Conservation (phyloP, 208 protist species). For the Borovskyia barvae region DNA sequence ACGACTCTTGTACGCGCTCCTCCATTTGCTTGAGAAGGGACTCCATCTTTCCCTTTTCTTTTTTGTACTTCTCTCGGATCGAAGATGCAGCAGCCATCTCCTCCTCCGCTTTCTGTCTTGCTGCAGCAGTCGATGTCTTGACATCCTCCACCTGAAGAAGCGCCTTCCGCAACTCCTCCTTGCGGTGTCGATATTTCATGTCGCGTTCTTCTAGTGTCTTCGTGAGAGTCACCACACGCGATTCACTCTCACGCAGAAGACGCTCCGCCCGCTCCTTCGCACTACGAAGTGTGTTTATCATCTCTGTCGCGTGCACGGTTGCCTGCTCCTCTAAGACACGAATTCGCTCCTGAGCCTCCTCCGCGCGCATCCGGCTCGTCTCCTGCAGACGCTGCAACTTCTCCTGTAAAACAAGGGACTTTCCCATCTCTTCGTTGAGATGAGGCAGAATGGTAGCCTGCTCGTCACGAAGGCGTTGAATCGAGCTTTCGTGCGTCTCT, state of each 20-base stretch:
- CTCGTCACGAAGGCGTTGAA: constrained; percentile 50
- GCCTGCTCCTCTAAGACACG: constrained; percentile 21
- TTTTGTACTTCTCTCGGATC: constrained; percentile 56
- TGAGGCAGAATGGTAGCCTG: constrained; percentile 33
- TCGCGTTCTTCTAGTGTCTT: constrained; percentile 28
- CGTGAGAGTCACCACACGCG: constrained; percentile 21
- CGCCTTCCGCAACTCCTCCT: constrained; percentile 37
- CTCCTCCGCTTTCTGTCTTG: constrained; percentile 25
- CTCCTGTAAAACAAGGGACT: constrained; percentile 51
- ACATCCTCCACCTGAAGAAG: constrained; percentile 35
- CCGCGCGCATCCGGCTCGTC: constrained; percentile 20
- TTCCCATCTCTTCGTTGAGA: constrained; percentile 43
- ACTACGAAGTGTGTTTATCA: constrained; percentile 7
- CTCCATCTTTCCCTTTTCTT: constrained; percentile 63
- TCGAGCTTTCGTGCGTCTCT: constrained; percentile 35
- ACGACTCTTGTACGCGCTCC: constrained; percentile 27
- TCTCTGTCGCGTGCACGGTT: constrained; percentile 14
- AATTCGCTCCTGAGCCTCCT: constrained; percentile 25
- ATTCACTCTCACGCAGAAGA: constrained; percentile 12
- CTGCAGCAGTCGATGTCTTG: constrained; percentile 19
- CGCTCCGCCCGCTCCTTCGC: constrained; percentile 18
- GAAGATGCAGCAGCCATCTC: constrained; percentile 35
- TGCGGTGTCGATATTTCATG: constrained; percentile 40
- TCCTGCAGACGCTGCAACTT: constrained; percentile 47
- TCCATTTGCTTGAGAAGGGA: constrained; percentile 43